Base-by-base conservation (phyloP, 306 rosid genomes). In the Fragaria iinumae region DNA sequence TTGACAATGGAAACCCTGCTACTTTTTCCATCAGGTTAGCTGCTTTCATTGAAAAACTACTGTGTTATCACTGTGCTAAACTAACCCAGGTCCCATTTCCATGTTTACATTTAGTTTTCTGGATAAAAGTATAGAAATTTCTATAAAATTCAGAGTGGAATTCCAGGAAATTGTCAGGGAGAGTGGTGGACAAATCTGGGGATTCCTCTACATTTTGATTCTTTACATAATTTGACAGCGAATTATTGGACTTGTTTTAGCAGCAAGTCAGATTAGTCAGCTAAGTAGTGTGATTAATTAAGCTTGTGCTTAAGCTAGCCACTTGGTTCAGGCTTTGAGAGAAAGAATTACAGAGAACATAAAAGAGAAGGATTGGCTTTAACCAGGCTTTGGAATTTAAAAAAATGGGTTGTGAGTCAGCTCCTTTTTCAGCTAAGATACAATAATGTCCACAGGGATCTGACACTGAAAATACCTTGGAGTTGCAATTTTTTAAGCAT, bases 301-400 rank as follows among this genome's bases (percentile, higher is more conserved):
- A 65, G 63, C 52, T 71, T 56, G 67, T 43, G 62, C 27, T 71
- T 18, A 50, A 36, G 14, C 25, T 13, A 41, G 52, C 11, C 66
- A 29, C 59, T 29, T 17, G 74, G 18, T 70, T 17, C 16, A 27
- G 45, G 66, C n/a, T 11, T n/a, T 34, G 52, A 2, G 52, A 1
- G 13, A 50, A 5, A 27, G n/a, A 38, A 32, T 67, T 69, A 3
- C 83, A 76, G 68, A 69, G 75, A 57, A 76, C 82, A 50, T 20
- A 59, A 43, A 73, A 62, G 76, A 65, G 74, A 59, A 56, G 55
- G 48, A 52, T 63, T 41, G 73, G 86, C 89, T 90, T 81, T 80
- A 84, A 81, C 81, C 93, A 87, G 78, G 84, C 86, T 79, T 84
- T 86, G 69, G 67, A 79, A 59, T 75, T 82, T 41, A 72, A 78